Evolutionary conservation across 2,329 filamentous ascomycete genomes (phyloP).

Genomic region (Alternaria tenuissima): DNA sequence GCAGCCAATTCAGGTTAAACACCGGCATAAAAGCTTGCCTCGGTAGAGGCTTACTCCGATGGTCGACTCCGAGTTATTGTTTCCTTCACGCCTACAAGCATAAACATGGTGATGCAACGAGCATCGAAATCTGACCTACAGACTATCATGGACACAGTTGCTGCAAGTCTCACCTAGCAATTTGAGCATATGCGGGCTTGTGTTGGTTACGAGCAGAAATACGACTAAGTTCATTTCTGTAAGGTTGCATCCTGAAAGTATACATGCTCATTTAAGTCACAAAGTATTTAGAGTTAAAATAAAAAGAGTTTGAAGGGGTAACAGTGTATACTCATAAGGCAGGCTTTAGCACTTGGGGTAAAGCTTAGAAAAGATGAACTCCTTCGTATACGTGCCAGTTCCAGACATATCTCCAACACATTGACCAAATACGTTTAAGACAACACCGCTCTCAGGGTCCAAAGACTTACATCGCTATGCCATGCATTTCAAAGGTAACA

Average conservation of each 20-base stretch:
- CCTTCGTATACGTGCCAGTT: background rate
- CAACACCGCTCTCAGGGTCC: too few relatives aligned
- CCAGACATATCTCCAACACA: background rate
- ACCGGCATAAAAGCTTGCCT: conserved; percentile 8
- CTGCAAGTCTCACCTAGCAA: background rate
- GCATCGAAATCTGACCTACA: background rate
- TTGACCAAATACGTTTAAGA: background rate
- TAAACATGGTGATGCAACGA: background rate
- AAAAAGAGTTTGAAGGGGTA: too few relatives aligned
- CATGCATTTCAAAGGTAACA: background rate
- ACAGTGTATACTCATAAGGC: accelerated
- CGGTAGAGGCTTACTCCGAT: conserved; percentile 5
- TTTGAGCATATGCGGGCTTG: background rate
- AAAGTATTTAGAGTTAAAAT: too few relatives aligned
- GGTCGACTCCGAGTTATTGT: background rate
- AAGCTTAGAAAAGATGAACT: too few relatives aligned
- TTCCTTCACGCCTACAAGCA: background rate
- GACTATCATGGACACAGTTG: background rate
- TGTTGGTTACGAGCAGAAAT: background rate
- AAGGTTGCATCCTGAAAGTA: too few relatives aligned
- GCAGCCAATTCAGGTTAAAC: background rate
- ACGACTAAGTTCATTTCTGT: too few relatives aligned
- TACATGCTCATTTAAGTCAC: too few relatives aligned
- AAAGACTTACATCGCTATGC: background rate
- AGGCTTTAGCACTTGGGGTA: too few relatives aligned